Percentiles rank a stretch among this genome's conserved stretches.
These are phyloP conservation scores for Exophiala bonariae DNA, from an alignment of 2,329 filamentous ascomycete genomes.

Conservation along the genomic window DNA sequence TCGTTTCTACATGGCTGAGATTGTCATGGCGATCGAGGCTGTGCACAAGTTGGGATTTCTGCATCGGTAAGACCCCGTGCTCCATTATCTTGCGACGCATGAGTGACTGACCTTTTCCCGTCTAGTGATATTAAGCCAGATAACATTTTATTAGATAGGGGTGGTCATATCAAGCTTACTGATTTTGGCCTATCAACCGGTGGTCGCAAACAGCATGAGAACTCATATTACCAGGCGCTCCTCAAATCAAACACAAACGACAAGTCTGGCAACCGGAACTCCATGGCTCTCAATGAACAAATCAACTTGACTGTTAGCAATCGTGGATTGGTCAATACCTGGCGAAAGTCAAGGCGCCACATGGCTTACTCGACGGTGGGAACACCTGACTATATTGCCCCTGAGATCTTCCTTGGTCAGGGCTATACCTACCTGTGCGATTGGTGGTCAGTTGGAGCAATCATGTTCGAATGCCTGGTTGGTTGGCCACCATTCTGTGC, in stretches of 20 bases:
- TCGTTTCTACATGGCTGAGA: constrained; percentile 98
- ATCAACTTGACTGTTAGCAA: constrained; percentile 98
- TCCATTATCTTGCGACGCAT: constrained; percentile 13
- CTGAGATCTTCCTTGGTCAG: constrained; percentile 95
- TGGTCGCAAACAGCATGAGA: constrained; percentile 96
- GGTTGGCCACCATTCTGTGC: constrained; percentile 99
- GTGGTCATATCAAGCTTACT: constrained; percentile 95
- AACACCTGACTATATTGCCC: constrained; percentile 97
- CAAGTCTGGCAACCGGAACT: constrained; percentile 78
- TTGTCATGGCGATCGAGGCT: constrained; percentile 96
- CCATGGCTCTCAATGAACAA: constrained; percentile 86
- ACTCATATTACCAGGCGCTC: constrained; percentile 96
- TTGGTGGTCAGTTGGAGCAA: constrained; percentile 98
- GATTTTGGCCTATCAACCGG: constrained; percentile 97
- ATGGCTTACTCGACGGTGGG: constrained; percentile 99
- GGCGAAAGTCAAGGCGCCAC: constrained; percentile 90
- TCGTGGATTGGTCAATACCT: constrained; percentile 96
- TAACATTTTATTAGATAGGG: constrained; percentile 93
- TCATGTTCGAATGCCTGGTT: constrained; percentile 99
- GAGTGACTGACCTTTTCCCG: constrained; percentile 24
- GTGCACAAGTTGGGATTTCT: constrained; percentile 98
- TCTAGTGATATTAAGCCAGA: constrained; percentile 96
- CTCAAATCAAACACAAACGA: constrained; percentile 73
- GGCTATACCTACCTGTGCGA: constrained; percentile 97
- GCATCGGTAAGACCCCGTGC: constrained; percentile 75